Base-by-base conservation (phyloP, 2,329 filamentous ascomycete species). In the Arthroderma sp. region DNA sequence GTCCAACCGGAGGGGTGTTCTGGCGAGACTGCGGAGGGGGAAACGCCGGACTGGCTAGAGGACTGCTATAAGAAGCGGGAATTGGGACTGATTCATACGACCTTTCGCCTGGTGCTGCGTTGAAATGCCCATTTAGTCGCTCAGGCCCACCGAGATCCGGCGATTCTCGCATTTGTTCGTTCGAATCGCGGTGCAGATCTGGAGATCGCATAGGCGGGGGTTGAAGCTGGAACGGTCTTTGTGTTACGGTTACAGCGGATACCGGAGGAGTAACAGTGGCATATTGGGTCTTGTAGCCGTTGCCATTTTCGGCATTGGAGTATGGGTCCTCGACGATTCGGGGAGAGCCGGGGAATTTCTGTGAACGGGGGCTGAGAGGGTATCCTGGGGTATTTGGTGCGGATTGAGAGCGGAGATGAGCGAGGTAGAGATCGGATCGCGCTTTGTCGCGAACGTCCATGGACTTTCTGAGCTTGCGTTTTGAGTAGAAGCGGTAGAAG, bases 401-500 rank as follows among this genome's bases (percentile, higher is more conserved):
- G 28, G 87, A 94, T 68, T 96, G 88, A 15, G 78, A 71, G 54
- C 81, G 82, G 36, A 87, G 77, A 63, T 86, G 83, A 44, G 83
- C 87, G 51, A 96, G 85, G 71, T 96, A 96, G 52, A 98, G 78
- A 63, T 96, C 88, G 50, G 85, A 89, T 51, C 91, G 84, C 53
- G 91, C 91, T 60, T 85, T 83, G 73, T 98, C 91, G 56, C 91
- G 86, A 61, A 84, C 73, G 62, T 94, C 84, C 91, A 98, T 98
- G 51, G 87, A 88, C 75, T 95, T 96, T 67, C 83, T 81, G 51
- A 98, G 84, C 62, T 84, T 83, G 63, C 86, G 83, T 76, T 96
- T 98, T 54, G 84, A 87, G 78, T 88, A 94, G 75, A 94, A 93
- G 56, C 91, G 84, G 74, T 94, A 96, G 73, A 96, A 95, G 63